Base-by-base conservation (phyloP, 306 rosid species). In the Cyclanthera cordifolia region DNA sequence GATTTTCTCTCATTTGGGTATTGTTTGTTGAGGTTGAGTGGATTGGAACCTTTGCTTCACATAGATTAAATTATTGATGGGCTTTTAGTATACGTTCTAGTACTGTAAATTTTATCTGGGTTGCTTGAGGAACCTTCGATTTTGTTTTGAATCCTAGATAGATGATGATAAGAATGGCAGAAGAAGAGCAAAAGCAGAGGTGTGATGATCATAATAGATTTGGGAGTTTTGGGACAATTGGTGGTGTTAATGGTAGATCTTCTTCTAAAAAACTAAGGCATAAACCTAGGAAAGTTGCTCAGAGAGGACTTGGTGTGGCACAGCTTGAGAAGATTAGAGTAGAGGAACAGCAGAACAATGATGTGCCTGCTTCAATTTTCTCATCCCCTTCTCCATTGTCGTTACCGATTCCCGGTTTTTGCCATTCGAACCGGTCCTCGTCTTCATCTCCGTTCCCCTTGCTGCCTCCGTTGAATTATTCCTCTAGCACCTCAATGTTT, bases 261-360 rank as follows among this genome's bases (percentile, higher is more conserved):
- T 82, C 95, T 72, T 75, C 83, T 25, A 89, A 79, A 27, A 89
- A 76, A 72, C 58, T 77, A 13, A 64, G 43, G 52, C 52, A 53
- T 11, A 92, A 84, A 71, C 86, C 79, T 56, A 91, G 78, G 51
- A 93, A 80, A 81, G 78, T 77, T 1, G 94, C 98, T 17, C 95
- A 93, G 43, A 86, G 98, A 85, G 98, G 98, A 52, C 86, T 89
- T 30, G 98, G 98, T 19, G 96, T 93, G 60, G 95, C 96, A 14
- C 93, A 87, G 80, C 95, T 93, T 69, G 98, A 93, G 68, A 89
- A 78, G 73, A 84, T 89, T 30, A 88, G 87, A 72, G 53, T 84
- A 16, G 93, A 86, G 76, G 96, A 87, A 60, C 88, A 84, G 20
- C 85, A 81, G 14, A 85, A 79, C 81, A 84, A 69, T 73, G 80